Base-by-base conservation (phyloP, 352 stramenopile species). In the Phytophthora syringae region DNA sequence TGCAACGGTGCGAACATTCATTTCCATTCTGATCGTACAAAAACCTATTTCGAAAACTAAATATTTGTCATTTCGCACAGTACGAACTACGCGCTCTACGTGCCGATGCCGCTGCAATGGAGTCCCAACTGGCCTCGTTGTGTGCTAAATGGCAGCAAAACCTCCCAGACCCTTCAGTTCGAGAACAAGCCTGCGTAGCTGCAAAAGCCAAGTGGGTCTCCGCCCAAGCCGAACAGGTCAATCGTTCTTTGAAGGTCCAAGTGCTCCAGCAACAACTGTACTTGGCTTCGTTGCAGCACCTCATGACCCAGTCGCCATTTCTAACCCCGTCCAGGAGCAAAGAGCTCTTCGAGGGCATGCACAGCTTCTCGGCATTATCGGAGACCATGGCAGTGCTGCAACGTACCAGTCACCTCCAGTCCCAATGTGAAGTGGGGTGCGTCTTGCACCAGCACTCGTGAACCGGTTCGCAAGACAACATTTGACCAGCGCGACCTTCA, bases 251-350 rank as follows among this genome's bases (percentile, higher is more conserved):
- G 24, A 82, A 82, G 44, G 72, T 86, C 62, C 81, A 88, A 60
- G 60, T 87, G 16, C 48, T 82, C 37, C 79, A 90, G 58, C 80
- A 89, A 57, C 80, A 89, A 61, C 68, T 89, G 32, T 84, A 85
- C 50, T 70, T 90, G 15, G 81, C 81, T 24, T 86, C 81, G 1
- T 60, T 90, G 16, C 81, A 90, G 48, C 80, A 73, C 49, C 58
- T 78, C 24, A 70, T 88, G 47, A 70, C 78, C 3, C 74, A 86
- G 60, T 82, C 79, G 32, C 81, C 81, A 30, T 65, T 90, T 25
- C 57, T 84, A 15, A 47, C 64, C n/a, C 54, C 54, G 2, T 78
- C 76, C 12, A 71, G 79, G 27, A 80, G 72, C 32, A 81, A 79
- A 54, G 81, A 90, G 37, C 71, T 90, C 18, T 88, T 80, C 36